phyloP scores from a whole-genome alignment of 202 grass and related monocot genomes.

The Tripidium arundinaceum region DNA sequence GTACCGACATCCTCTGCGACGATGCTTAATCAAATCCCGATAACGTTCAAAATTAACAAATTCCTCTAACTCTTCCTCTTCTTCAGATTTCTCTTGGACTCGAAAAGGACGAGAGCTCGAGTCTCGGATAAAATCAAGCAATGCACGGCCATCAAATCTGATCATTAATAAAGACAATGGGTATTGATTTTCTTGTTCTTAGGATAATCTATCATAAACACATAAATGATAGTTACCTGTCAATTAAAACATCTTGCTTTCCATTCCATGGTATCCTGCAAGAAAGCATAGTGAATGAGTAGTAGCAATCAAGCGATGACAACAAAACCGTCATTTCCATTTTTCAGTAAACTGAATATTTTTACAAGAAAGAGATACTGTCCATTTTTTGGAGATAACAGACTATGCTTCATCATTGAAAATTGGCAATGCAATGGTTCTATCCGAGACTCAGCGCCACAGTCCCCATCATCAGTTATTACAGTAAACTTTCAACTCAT shows the following conservation, averaged over 20 bases:
- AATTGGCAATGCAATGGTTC: not conserved
- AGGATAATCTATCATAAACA: constrained; percentile 10
- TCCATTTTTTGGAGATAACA: not conserved
- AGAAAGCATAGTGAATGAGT: constrained; percentile 9
- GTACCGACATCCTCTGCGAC: constrained; percentile 99
- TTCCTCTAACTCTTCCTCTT: constrained; percentile 94
- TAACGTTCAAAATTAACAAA: constrained; percentile 99
- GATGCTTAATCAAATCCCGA: constrained; percentile 99
- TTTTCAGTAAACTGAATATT: not conserved
- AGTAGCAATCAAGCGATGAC: constrained; percentile 7
- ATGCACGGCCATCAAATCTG: constrained; percentile 97
- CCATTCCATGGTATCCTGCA: constrained; percentile 98
- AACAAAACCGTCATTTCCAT: not conserved
- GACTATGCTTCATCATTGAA: not conserved
- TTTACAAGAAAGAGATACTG: not conserved
- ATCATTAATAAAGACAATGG: constrained; percentile 5
- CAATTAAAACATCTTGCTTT: constrained; percentile 93
- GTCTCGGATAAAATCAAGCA: constrained; percentile 95
- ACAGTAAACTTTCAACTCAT: not conserved
- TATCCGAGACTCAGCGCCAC: not conserved
- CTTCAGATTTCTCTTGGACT: constrained; percentile 77
- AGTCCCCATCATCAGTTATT: not conserved
- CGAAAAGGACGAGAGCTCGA: constrained; percentile 53
- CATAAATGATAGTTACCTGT: constrained; percentile 50
- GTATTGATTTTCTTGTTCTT: constrained; percentile 28